Conservation (phyloP, 2,329 filamentous ascomycete species). For the Aspergillus phoenicis region DNA sequence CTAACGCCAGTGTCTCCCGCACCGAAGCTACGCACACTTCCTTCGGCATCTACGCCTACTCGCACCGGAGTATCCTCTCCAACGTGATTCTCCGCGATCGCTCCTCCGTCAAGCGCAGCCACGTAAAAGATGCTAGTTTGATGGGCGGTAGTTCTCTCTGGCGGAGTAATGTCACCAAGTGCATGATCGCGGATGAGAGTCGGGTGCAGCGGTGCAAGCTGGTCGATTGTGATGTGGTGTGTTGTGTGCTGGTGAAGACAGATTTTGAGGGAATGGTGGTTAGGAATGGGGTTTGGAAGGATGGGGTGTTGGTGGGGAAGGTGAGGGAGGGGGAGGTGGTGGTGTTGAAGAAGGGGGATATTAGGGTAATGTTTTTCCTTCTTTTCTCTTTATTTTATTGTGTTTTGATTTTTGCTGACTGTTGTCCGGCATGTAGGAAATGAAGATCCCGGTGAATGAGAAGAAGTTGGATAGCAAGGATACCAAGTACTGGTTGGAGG, state of each 20-base stretch:
- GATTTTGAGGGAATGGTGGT: constrained; percentile 28
- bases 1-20: constrained; percentile 7
- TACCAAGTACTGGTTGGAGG: constrained; percentile 50
- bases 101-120: background rate
- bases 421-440: background rate
- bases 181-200: constrained; percentile 11
- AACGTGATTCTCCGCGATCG: constrained; percentile 18
- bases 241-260: constrained; percentile 25
- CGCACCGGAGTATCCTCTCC: constrained; percentile 19
- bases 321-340: constrained; percentile 20
- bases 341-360: constrained; percentile 12
- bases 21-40: too few relatives aligned
- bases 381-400: background rate
- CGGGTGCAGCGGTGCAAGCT: constrained; percentile 17
- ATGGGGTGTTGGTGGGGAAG: constrained; percentile 26
- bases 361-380: constrained; percentile 13
- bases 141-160: constrained; percentile 12
- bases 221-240: constrained; percentile 25
- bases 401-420: background rate
- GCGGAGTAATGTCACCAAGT: constrained; percentile 18
- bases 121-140: background rate
- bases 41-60: too few relatives aligned
- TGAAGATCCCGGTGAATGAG: too few relatives aligned
- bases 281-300: constrained; percentile 31
- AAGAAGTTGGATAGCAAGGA: background rate